These are phyloP conservation scores for Torulaspora microellipsoides DNA, from an alignment of 805 yeast species.

Conservation along the genomic window DNA sequence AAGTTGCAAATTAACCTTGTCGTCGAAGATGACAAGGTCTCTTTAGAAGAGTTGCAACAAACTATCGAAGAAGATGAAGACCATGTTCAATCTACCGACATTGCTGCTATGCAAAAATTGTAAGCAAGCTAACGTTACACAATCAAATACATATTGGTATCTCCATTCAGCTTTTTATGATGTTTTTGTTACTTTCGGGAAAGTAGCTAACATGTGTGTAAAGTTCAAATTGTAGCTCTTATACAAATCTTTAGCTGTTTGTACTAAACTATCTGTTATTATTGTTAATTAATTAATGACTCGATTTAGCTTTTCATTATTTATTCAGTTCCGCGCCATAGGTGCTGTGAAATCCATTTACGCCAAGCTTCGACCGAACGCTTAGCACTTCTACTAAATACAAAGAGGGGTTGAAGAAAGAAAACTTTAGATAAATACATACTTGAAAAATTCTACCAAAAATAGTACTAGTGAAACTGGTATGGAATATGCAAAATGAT, in stretches of 20 bases:
- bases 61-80: slow-evolving; percentile 87
- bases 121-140: slow-evolving; percentile 40
- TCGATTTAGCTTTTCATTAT: no score
- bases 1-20: slow-evolving; percentile 98
- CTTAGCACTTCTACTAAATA: no score
- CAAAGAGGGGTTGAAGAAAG: neutral
- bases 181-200: slow-evolving; percentile 3
- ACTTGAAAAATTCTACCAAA: neutral
- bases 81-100: slow-evolving; percentile 97
- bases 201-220: neutral
- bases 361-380: no score
- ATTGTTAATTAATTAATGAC: no score
- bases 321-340: no score
- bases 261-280: no score
- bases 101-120: slow-evolving; percentile 98
- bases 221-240: neutral
- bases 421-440: neutral
- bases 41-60: slow-evolving; percentile 82
- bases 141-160: slow-evolving; percentile 4
- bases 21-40: slow-evolving; percentile 94
- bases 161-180: neutral
- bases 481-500: slow-evolving; percentile 18
- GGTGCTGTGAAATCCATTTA: no score
- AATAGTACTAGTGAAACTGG: neutral
- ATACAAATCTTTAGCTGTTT: no score